phyloP scores from a whole-genome alignment of 2,329 filamentous ascomycete species.

The Sclerotiophoma versabilis region DNA sequence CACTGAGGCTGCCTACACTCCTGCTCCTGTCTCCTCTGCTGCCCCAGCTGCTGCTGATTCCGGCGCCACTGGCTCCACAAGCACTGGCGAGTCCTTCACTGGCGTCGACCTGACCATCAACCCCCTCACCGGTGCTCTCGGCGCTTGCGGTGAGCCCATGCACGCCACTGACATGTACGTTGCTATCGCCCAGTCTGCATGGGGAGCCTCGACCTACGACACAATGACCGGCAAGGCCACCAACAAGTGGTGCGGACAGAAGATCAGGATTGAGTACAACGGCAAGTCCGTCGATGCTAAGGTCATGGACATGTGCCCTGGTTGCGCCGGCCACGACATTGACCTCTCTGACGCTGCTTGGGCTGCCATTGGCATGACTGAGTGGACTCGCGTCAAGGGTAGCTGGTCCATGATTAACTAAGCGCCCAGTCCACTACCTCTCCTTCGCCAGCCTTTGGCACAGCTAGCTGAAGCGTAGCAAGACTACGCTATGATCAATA shows the following conservation, averaged over 20 bases:
- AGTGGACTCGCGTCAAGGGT: constrained; percentile 35
- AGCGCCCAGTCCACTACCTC: constrained; percentile 22
- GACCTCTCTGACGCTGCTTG: constrained; percentile 44
- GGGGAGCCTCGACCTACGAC: constrained; percentile 42
- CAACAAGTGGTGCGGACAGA: constrained; percentile 46
- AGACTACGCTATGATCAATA: constrained; percentile 32
- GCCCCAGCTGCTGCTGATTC: constrained; percentile 1
- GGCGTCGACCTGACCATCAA: constrained; percentile 44
- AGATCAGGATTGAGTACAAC: constrained; percentile 41
- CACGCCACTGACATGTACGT: constrained; percentile 34
- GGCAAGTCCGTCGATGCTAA: constrained; percentile 37
- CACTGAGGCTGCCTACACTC: constrained; percentile 12
- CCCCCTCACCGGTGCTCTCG: constrained; percentile 35
- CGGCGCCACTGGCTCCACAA: neutral
- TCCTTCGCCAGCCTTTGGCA: constrained; percentile 30
- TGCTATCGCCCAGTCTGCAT: constrained; percentile 38
- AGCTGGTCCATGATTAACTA: constrained; percentile 35
- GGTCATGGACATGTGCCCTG: constrained; percentile 47
- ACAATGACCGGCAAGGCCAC: constrained; percentile 38
- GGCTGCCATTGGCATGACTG: constrained; percentile 32
- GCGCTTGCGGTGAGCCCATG: constrained; percentile 42
- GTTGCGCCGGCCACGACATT: constrained; percentile 39
- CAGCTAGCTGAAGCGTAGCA: constrained; percentile 23
- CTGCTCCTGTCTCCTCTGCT: constrained; percentile 4
- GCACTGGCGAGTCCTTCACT: constrained; percentile 18